Evolutionary conservation across 371 early-diverging fungal species (phyloP).

Genomic region (Actinomucor elegans): DNA sequence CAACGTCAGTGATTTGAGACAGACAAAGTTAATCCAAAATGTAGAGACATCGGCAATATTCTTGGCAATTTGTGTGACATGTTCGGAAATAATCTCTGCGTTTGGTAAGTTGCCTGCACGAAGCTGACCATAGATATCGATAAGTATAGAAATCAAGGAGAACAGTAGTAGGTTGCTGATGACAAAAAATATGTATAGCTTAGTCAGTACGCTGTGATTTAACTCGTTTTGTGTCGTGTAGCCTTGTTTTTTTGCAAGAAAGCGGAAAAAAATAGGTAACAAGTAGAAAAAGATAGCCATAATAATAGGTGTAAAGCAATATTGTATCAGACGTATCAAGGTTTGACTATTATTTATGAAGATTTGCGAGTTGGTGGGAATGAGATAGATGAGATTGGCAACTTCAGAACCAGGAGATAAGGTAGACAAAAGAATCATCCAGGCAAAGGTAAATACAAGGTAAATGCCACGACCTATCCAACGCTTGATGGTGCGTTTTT

Average conservation of each 20-base stretch:
- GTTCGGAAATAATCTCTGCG: slow-evolving; percentile 15
- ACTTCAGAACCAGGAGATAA: slow-evolving; percentile 68
- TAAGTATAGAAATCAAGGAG: slow-evolving; percentile 60
- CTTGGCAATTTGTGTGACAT: slow-evolving; percentile 38
- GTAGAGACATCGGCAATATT: slow-evolving; percentile 47
- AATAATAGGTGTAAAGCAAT: slow-evolving; percentile 70
- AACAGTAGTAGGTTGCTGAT: slow-evolving; percentile 70
- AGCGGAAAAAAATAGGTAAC: slow-evolving; percentile 67
- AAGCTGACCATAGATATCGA: slow-evolving; percentile 56
- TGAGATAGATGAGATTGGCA: slow-evolving; percentile 52
- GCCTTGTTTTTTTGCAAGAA: slow-evolving; percentile 77
- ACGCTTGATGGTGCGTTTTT: slow-evolving; percentile 53
- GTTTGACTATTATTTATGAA: slow-evolving; percentile 55
- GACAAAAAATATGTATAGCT: slow-evolving; percentile 79
- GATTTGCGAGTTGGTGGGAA: slow-evolving; percentile 48
- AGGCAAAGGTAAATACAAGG: slow-evolving; percentile 62
- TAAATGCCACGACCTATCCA: slow-evolving; percentile 60
- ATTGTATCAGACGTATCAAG: slow-evolving; percentile 65
- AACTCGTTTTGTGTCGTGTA: slow-evolving; percentile 69
- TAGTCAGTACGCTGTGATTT: slow-evolving; percentile 74
- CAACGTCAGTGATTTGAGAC: slow-evolving; percentile 57
- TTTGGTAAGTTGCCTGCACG: slow-evolving; percentile 45
- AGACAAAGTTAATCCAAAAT: slow-evolving; percentile 77
- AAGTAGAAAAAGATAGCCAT: slow-evolving; percentile 70
- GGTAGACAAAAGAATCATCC: slow-evolving; percentile 68